Evolutionary conservation across 495 filamentous ascomycete genomes (phyloP).

Genomic region (Sabuloglossum arenarium): DNA sequence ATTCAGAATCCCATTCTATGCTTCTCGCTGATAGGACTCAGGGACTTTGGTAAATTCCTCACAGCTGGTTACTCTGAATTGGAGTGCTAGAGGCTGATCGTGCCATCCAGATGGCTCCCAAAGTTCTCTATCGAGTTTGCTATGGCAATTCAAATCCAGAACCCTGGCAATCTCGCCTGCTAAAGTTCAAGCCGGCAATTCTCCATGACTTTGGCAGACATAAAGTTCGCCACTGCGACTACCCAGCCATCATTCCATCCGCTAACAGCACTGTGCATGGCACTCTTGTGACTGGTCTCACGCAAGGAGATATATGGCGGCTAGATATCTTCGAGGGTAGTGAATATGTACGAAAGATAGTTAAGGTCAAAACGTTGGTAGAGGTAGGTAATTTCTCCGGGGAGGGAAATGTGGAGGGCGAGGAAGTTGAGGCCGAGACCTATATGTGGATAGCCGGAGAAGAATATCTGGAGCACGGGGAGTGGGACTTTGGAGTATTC

Average conservation of each 20-base stretch:
- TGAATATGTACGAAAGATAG: conserved; percentile 42
- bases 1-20: neutral
- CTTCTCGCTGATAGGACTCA: conserved; percentile 9
- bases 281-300: conserved; percentile 58
- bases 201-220: conserved; percentile 52
- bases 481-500: conserved; percentile 74
- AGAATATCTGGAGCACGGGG: conserved; percentile 34
- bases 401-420: conserved; percentile 26
- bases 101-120: conserved; percentile 46
- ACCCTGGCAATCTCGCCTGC: conserved; percentile 27
- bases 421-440: conserved; percentile 42
- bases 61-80: too few species aligned
- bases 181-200: conserved; percentile 52
- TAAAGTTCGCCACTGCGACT: conserved; percentile 46
- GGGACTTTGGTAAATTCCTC: conserved; percentile 16
- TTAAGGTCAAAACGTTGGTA: conserved; percentile 35
- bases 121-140: conserved; percentile 66
- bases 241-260: conserved; percentile 52
- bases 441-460: conserved; percentile 46
- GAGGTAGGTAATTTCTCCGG: conserved; percentile 15
- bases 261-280: conserved; percentile 46
- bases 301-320: conserved; percentile 48
- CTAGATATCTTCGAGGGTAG: conserved; percentile 70
- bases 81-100: conserved; percentile 14
- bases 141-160: conserved; percentile 35